Conservation (phyloP, 2,329 filamentous ascomycete genomes). For the Botryosphaeria dothidea region DNA sequence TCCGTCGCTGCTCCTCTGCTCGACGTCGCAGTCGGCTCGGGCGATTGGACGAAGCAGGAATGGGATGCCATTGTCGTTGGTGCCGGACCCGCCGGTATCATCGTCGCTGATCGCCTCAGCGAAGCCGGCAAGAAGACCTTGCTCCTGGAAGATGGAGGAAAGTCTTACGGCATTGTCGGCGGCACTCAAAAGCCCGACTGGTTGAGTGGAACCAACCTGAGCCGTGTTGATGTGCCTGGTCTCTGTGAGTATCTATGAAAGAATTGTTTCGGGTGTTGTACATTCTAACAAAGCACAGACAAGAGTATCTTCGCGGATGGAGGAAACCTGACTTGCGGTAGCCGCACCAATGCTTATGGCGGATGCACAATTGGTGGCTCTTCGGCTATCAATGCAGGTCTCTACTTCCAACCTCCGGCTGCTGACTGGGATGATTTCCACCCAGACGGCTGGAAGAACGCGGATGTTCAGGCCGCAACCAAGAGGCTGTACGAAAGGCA, state of each 20-base stretch:
- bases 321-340: conserved; percentile 45
- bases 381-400: conserved; percentile 56
- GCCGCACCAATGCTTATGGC: conserved; percentile 45
- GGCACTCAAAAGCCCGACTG: conserved; percentile 51
- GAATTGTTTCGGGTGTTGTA: not conserved
- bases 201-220: conserved; percentile 50
- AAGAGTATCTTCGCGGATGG: conserved; percentile 51
- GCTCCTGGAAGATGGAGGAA: conserved; percentile 54
- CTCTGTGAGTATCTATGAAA: conserved; percentile 27
- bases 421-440: conserved; percentile 56
- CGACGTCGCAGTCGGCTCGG: not conserved
- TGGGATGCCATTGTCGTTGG: conserved; percentile 45
- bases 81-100: conserved; percentile 56
- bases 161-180: conserved; percentile 52
- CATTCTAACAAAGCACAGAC: conserved; percentile 29
- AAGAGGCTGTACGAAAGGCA: conserved; percentile 47
- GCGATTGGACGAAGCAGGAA: conserved; percentile 14
- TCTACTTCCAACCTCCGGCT: conserved; percentile 56
- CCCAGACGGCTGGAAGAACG: conserved; percentile 53
- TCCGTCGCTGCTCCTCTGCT: conserved; percentile 5
- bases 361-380: conserved; percentile 56
- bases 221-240: conserved; percentile 56
- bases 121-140: conserved; percentile 55
- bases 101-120: conserved; percentile 53
- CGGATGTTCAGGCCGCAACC: conserved; percentile 51